These are phyloP conservation scores for Tausonia pullulans DNA, from an alignment of 1,284 basidiomycete genomes.

Conservation along the genomic window DNA sequence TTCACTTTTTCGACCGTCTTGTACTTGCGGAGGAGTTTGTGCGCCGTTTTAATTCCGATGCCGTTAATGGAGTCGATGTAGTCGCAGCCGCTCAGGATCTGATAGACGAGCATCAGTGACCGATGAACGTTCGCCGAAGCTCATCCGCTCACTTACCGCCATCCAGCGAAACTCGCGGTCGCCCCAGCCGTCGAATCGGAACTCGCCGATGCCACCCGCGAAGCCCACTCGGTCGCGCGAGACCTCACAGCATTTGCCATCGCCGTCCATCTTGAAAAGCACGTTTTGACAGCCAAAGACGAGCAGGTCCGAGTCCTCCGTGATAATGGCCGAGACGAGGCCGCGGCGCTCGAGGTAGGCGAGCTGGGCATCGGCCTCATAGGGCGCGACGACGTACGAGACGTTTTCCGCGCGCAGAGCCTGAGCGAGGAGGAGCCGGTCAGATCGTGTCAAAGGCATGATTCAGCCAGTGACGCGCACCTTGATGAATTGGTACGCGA, in stretches of 20 bases:
- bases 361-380: conserved; percentile 97
- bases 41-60: conserved; percentile 93
- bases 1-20: conserved; percentile 72
- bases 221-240: conserved; percentile 72
- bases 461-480: conserved; percentile 36
- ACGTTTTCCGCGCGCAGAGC: conserved; percentile 68
- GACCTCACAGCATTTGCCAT: conserved; percentile 36
- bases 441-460: not conserved
- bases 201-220: conserved; percentile 50
- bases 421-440: conserved; percentile 35
- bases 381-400: conserved; percentile 86
- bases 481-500: conserved; percentile 97
- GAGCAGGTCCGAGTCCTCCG: conserved; percentile 95
- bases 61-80: conserved; percentile 95
- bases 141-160: conserved; percentile 42
- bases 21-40: conserved; percentile 65
- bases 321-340: conserved; percentile 82
- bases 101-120: not conserved
- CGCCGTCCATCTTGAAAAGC: conserved; percentile 29
- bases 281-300: conserved; percentile 88
- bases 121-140: not conserved
- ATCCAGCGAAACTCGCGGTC: conserved; percentile 82
- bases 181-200: conserved; percentile 79
- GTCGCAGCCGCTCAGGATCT: conserved; percentile 92
- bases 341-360: conserved; percentile 78